Evolutionary conservation across 1,139 yeast species (phyloP).

Genomic region (Sugiyamaella sp.): DNA sequence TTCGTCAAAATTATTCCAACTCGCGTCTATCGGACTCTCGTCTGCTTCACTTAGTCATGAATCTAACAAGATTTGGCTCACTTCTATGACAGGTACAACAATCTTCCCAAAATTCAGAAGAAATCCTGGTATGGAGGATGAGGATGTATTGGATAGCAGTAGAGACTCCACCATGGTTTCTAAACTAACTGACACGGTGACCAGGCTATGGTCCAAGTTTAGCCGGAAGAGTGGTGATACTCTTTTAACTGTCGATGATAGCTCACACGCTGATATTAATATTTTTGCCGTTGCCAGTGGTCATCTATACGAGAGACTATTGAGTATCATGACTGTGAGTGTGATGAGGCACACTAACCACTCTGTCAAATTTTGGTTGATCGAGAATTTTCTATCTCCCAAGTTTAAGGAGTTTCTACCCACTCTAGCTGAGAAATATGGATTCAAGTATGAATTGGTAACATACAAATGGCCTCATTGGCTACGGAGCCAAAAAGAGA

Average conservation of each 20-base stretch:
- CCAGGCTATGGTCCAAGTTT: slow-evolving; percentile 4
- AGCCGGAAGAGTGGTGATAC: not conserved
- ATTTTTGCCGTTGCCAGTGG: slow-evolving; percentile 86
- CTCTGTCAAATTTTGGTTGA: slow-evolving; percentile 81
- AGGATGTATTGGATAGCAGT: slow-evolving; percentile 40
- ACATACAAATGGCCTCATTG: slow-evolving; percentile 92
- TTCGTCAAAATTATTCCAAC: slow-evolving; percentile 47
- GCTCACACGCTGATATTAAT: slow-evolving; percentile 60
- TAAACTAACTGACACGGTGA: not conserved
- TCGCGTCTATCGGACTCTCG: slow-evolving; percentile 43
- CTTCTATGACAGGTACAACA: slow-evolving; percentile 49
- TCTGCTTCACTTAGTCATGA: slow-evolving; percentile 27
- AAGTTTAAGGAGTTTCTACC: slow-evolving; percentile 65
- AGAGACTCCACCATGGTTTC: not conserved
- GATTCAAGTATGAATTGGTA: slow-evolving; percentile 69
- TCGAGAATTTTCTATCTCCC: slow-evolving; percentile 78
- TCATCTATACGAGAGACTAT: slow-evolving; percentile 68
- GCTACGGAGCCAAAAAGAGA: slow-evolving; percentile 75
- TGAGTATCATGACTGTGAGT: slow-evolving; percentile 78
- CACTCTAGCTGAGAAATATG: slow-evolving; percentile 56
- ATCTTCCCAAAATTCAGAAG: slow-evolving; percentile 52
- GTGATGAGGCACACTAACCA: slow-evolving; percentile 64
- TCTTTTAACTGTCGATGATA: not conserved
- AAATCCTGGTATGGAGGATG: slow-evolving; percentile 48
- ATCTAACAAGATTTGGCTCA: slow-evolving; percentile 34